Evolutionary conservation across 2,329 filamentous ascomycete species (phyloP).

Genomic region (Claviceps purpurea): DNA sequence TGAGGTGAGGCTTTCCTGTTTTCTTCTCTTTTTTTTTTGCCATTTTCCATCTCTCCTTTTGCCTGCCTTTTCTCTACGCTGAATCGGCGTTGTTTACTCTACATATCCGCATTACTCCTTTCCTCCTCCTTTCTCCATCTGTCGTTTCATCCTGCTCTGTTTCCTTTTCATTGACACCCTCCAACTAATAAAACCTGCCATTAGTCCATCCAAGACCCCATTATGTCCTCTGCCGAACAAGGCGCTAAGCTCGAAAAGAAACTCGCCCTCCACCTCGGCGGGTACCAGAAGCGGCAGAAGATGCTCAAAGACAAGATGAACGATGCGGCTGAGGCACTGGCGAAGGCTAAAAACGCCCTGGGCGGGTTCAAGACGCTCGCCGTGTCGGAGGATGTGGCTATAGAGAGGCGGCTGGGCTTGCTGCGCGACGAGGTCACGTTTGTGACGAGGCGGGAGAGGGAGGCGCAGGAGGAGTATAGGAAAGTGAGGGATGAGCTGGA

Average conservation of each 20-base stretch:
- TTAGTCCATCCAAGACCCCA: constrained; percentile 57
- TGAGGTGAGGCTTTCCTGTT: constrained; percentile 39
- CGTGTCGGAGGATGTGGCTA: constrained; percentile 65
- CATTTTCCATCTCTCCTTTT: background rate
- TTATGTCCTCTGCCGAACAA: constrained; percentile 61
- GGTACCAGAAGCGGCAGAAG: constrained; percentile 79
- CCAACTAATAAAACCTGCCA: background rate
- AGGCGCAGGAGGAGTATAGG: constrained; percentile 80
- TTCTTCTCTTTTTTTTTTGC: background rate
- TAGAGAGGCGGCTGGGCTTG: constrained; percentile 56
- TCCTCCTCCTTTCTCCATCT: background rate
- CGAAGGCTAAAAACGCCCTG: constrained; percentile 58
- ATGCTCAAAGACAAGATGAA: constrained; percentile 65
- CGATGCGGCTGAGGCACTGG: constrained; percentile 61
- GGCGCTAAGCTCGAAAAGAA: constrained; percentile 90
- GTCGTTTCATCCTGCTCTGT: background rate
- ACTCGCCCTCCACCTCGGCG: constrained; percentile 71
- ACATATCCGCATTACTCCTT: too few species aligned
- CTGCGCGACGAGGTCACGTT: constrained; percentile 74
- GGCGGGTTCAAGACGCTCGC: constrained; percentile 63
- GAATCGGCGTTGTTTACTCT: too few species aligned
- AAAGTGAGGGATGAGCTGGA: constrained; percentile 65
- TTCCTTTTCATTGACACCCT: background rate
- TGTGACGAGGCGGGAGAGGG: constrained; percentile 68
- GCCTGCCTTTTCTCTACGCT: background rate